Evolutionary conservation across 202 grass and related monocot species (phyloP).

Genomic region (Bolboschoenoplectus hybrid): DNA sequence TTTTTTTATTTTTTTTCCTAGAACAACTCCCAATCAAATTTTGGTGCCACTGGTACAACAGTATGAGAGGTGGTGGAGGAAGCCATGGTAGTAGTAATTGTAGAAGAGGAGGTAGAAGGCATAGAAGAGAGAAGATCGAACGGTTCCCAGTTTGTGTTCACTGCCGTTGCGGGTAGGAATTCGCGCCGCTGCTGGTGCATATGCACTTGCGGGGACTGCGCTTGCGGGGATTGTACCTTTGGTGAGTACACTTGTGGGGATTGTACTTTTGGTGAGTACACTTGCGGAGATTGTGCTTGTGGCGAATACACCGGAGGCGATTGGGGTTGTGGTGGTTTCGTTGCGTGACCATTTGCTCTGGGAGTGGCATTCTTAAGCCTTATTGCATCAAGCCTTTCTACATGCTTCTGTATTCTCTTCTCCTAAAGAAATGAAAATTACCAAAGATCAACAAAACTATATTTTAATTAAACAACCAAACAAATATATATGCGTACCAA

Average conservation of each 20-base stretch:
- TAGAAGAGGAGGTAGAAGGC: slow-evolving; percentile 59
- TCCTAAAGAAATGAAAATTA: slow-evolving; percentile 46
- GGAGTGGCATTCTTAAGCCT: slow-evolving; percentile 66
- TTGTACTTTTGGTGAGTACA: slow-evolving; percentile 47
- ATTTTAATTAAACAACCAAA: background rate
- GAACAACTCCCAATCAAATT: slow-evolving; percentile 96
- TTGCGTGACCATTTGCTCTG: slow-evolving; percentile 45
- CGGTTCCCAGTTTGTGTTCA: slow-evolving; percentile 67
- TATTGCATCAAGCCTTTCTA: slow-evolving; percentile 80
- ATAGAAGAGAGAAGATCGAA: slow-evolving; percentile 88
- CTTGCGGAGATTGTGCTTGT: slow-evolving; percentile 48
- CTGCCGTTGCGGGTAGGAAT: slow-evolving; percentile 27
- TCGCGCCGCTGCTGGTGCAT: slow-evolving; percentile 33
- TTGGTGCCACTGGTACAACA: slow-evolving; percentile 40
- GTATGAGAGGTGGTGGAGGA: slow-evolving; percentile 58
- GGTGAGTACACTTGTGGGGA: slow-evolving; percentile 51
- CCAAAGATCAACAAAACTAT: slow-evolving; percentile 1
- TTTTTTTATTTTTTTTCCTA: slow-evolving; percentile 33
- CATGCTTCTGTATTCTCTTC: slow-evolving; percentile 88
- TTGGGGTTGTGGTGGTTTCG: slow-evolving; percentile 42
- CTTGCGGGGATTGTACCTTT: slow-evolving; percentile 12
- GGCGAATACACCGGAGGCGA: slow-evolving; percentile 48
- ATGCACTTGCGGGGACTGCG: slow-evolving; percentile 3
- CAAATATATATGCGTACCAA: background rate
- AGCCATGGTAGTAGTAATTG: slow-evolving; percentile 55